Conservation (phyloP, 371 early-diverging fungal species). For the Dinochytrium kinnereticum region DNA sequence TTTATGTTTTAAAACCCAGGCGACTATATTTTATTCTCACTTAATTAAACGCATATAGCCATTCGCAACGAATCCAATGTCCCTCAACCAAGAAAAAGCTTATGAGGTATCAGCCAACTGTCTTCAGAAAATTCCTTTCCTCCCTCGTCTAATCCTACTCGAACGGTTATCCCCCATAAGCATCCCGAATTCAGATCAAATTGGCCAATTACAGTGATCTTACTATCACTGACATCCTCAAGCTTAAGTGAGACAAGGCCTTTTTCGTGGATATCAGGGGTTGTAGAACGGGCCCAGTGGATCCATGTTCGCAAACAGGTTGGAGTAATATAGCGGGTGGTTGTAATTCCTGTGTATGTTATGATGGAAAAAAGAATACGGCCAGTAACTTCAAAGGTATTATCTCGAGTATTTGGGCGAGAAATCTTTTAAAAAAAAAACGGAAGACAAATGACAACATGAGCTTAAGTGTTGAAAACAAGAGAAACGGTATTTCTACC, state of each 20-base stretch:
- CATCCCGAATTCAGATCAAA: background rate
- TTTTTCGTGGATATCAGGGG: too few species aligned
- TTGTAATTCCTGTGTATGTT: background rate
- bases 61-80: too few species aligned
- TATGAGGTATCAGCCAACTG: background rate
- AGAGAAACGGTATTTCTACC: too few species aligned
- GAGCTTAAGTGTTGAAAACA: too few species aligned
- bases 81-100: too few species aligned
- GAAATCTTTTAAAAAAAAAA: background rate
- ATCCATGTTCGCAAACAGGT: background rate
- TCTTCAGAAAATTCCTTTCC: background rate
- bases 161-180: background rate
- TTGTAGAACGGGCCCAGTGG: background rate
- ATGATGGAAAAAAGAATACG: background rate
- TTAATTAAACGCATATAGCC: too few species aligned
- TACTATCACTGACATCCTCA: background rate
- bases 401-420: background rate
- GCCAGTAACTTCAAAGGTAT: background rate
- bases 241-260: background rate
- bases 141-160: background rate
- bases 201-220: background rate
- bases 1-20: too few species aligned
- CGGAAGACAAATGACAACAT: too few species aligned
- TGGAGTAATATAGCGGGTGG: background rate
- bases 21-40: too few species aligned